Evolutionary conservation across 768 basidiomycete species (phyloP).

Genomic region (Lentinula sp.): DNA sequence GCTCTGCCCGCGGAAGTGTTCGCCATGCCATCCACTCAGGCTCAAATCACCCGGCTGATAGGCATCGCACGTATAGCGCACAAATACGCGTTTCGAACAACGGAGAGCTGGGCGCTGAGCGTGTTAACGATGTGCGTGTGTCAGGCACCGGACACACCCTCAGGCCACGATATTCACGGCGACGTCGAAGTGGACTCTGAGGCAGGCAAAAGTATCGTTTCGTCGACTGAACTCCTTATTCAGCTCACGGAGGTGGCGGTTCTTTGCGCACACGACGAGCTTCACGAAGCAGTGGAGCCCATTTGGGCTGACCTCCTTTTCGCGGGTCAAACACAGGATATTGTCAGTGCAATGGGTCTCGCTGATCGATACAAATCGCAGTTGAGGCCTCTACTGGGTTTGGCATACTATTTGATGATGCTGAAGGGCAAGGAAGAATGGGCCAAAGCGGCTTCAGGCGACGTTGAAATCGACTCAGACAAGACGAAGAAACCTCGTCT

Average conservation of each 20-base stretch:
- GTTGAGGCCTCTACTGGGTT: constrained; percentile 38
- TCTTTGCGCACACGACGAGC: constrained; percentile 39
- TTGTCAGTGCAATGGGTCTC: constrained; percentile 37
- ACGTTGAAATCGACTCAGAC: neutral
- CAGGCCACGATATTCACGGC: neutral
- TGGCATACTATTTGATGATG: constrained; percentile 48
- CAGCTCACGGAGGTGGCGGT: constrained; percentile 48
- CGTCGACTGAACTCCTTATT: constrained; percentile 23
- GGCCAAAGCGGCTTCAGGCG: constrained; percentile 20
- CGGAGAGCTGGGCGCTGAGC: constrained; percentile 42
- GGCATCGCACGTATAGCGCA: constrained; percentile 47
- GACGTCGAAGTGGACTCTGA: neutral
- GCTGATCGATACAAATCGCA: constrained; percentile 36
- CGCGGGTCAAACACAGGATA: constrained; percentile 32
- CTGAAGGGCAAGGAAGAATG: constrained; percentile 43
- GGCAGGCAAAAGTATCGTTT: neutral
- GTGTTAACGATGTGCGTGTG: constrained; percentile 37
- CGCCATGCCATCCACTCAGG: constrained; percentile 28
- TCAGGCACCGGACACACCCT: constrained; percentile 15
- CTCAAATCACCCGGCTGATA: constrained; percentile 35
- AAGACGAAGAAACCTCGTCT: constrained; percentile 23
- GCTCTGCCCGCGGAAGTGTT: constrained; percentile 40
- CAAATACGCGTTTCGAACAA: constrained; percentile 49
- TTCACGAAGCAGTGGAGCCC: constrained; percentile 33
- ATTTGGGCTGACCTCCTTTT: constrained; percentile 43